Evolutionary conservation across 257 asterid species (phyloP).

Genomic region (Capsicum chinense): DNA sequence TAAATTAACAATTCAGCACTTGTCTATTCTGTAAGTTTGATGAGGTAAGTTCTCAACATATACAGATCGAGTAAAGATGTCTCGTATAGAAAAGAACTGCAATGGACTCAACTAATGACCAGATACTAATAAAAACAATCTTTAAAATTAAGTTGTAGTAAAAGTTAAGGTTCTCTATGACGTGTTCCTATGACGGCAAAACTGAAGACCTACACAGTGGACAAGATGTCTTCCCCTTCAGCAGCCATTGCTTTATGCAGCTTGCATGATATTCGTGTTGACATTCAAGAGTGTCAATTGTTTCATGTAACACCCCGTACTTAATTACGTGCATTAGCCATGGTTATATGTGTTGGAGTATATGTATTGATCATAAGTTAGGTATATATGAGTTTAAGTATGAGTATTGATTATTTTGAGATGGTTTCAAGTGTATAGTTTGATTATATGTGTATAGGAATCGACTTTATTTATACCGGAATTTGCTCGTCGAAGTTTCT

Average conservation of each 20-base stretch:
- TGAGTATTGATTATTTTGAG: too few relatives aligned
- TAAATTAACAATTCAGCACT: background rate
- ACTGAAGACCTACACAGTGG: conserved; percentile 2
- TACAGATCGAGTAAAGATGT: background rate
- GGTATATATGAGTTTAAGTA: too few relatives aligned
- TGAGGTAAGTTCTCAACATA: background rate
- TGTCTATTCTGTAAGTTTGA: background rate
- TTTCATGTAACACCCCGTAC: background rate
- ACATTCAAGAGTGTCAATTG: background rate
- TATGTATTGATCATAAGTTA: too few relatives aligned
- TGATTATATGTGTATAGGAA: too few relatives aligned
- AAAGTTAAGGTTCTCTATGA: background rate
- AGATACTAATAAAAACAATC: too few relatives aligned
- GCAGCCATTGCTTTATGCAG: background rate
- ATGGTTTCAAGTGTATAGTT: too few relatives aligned
- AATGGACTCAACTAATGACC: background rate
- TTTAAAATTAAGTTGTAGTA: too few relatives aligned
- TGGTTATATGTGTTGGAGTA: too few relatives aligned
- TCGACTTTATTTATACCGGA: too few relatives aligned
- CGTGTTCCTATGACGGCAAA: too few relatives aligned
- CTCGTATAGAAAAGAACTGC: background rate
- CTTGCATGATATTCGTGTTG: background rate
- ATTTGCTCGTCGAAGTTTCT: too few relatives aligned
- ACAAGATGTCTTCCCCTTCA: background rate
- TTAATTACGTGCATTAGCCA: too few relatives aligned